A percentile compares a stretch with the other conserved stretches of the same genome.
phyloP scores from a whole-genome alignment of 2,329 filamentous ascomycete genomes.

The Colletotrichum eremochloae region DNA sequence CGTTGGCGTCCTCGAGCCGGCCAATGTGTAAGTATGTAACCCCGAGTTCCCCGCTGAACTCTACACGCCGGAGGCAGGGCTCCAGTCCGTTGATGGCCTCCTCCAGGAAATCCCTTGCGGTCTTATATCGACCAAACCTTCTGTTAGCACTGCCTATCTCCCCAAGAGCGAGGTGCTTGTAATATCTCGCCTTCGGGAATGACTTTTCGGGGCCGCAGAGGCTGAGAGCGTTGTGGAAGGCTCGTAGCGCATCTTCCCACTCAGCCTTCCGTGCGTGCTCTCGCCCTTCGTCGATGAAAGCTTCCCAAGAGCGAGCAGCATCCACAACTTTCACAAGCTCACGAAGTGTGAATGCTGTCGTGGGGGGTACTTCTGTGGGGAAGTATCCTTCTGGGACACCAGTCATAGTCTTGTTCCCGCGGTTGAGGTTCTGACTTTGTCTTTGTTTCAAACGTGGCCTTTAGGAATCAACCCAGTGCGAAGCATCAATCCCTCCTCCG shows the following conservation, averaged over 20 bases:
- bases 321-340: conserved; percentile 44
- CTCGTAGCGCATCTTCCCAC: conserved; percentile 45
- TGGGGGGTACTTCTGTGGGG: conserved; percentile 40
- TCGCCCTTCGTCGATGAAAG: conserved; percentile 41
- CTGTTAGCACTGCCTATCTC: conserved; percentile 49
- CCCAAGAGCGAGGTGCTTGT: conserved; percentile 44
- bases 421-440: neutral
- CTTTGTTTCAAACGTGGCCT: neutral
- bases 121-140: conserved; percentile 48
- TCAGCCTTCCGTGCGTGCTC: conserved; percentile 40
- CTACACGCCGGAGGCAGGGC: conserved; percentile 41
- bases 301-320: conserved; percentile 43
- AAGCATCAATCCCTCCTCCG: neutral
- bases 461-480: neutral
- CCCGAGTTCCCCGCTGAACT: conserved; percentile 50
- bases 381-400: conserved; percentile 46
- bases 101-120: conserved; percentile 46
- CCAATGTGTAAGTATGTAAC: conserved; percentile 51
- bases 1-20: conserved; percentile 48
- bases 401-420: conserved; percentile 47
- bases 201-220: conserved; percentile 40
- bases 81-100: conserved; percentile 43
- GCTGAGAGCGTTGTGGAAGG: conserved; percentile 45
- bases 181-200: conserved; percentile 36
- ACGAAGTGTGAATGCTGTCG: conserved; percentile 37